Conservation (phyloP, 2,329 filamentous ascomycete species). For the Didymella pomorum region DNA sequence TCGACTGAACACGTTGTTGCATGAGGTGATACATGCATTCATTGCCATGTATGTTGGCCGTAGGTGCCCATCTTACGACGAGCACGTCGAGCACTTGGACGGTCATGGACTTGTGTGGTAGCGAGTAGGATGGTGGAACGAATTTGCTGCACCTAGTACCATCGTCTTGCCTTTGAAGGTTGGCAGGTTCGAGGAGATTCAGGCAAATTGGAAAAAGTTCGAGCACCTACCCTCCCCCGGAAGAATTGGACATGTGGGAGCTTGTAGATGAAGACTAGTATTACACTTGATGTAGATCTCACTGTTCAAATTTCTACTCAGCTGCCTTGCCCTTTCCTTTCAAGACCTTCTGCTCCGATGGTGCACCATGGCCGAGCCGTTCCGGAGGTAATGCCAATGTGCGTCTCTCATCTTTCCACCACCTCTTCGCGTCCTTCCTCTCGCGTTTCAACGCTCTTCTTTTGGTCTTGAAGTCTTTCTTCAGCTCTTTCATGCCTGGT, state of each 20-base stretch:
- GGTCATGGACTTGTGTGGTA: not conserved
- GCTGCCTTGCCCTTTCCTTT: not conserved
- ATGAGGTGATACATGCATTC: not conserved
- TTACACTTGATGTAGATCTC: not conserved
- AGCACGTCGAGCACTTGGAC: not conserved
- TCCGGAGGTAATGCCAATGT: constrained; percentile 8
- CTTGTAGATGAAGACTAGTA: not conserved
- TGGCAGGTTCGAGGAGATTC: not conserved
- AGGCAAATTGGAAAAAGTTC: not conserved
- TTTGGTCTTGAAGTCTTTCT: constrained; percentile 34
- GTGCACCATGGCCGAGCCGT: constrained; percentile 2
- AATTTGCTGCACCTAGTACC: not conserved
- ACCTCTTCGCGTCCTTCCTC: constrained; percentile 23
- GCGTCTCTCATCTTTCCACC: constrained; percentile 28
- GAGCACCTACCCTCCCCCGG: not conserved
- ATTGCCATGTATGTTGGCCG: not conserved
- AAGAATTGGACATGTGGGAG: not conserved
- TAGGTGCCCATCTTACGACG: not conserved
- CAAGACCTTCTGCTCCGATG: constrained; percentile 6
- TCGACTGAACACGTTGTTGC: not conserved
- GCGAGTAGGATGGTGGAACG: not conserved
- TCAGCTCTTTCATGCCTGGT: constrained; percentile 33
- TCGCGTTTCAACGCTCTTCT: constrained; percentile 31
- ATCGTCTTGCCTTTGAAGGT: not conserved
- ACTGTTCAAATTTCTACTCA: not conserved